These are phyloP conservation scores for Acanthamoeba lenticulata DNA, from an alignment of 208 protist species.

Conservation along the genomic window DNA sequence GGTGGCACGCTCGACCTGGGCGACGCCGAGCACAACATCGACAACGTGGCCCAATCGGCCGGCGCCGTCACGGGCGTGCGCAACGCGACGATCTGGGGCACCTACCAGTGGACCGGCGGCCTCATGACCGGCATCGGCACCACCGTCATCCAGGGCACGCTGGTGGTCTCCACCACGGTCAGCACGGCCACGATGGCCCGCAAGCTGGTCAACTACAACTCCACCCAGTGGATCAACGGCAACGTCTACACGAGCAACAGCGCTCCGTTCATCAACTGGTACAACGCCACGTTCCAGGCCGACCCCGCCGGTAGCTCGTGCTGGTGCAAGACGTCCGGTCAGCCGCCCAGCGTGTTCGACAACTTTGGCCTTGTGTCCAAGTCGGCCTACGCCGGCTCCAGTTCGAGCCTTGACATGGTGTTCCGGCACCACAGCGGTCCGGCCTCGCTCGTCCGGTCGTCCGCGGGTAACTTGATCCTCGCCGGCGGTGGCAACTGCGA, in stretches of 20 bases:
- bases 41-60: background rate
- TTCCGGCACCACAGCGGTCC: background rate
- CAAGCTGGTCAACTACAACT: conserved; percentile 42
- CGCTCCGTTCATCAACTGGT: conserved; percentile 32
- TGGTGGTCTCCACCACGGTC: background rate
- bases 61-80: background rate
- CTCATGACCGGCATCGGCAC: conserved; percentile 24
- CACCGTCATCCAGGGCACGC: conserved; percentile 31
- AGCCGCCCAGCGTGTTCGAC: conserved; percentile 51
- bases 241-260: background rate
- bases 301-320: background rate
- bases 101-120: conserved; percentile 37
- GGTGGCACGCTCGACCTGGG: conserved; percentile 52
- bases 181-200: background rate
- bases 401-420: background rate
- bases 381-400: background rate
- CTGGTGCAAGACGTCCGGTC: background rate
- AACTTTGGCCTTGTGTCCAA: conserved; percentile 49
- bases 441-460: background rate
- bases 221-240: conserved; percentile 38
- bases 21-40: conserved; percentile 22
- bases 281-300: conserved; percentile 64
- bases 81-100: conserved; percentile 39
- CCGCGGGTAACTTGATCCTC: background rate
- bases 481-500: conserved; percentile 10